A percentile compares a stretch with the other conserved stretches of the same genome.
These are phyloP conservation scores for Podospora fimiseda DNA, from an alignment of 495 filamentous ascomycete species.

Conservation along the genomic window DNA sequence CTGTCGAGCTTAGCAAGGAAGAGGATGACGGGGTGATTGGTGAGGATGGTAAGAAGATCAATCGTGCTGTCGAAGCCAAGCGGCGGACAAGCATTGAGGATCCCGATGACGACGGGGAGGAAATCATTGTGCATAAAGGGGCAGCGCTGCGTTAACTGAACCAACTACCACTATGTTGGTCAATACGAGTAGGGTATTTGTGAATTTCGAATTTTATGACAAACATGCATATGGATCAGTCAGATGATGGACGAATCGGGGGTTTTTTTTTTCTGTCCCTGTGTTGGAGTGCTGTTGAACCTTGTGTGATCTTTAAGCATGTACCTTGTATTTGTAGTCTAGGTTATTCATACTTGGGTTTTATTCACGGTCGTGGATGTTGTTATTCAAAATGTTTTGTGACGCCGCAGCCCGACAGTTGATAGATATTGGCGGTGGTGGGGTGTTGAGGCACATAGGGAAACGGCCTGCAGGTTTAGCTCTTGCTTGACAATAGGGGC, in stretches of 20 bases:
- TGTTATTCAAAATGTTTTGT: neutral
- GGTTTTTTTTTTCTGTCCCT: neutral
- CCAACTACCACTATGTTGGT: neutral
- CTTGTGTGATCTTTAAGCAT: conserved; percentile 1
- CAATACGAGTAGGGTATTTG: too few relatives aligned
- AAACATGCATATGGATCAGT: neutral
- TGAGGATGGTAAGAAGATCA: conserved; percentile 39
- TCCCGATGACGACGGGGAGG: conserved; percentile 43
- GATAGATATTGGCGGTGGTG: too few relatives aligned
- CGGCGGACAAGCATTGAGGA: conserved; percentile 52
- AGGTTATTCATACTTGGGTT: conserved; percentile 7
- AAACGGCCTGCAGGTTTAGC: too few relatives aligned
- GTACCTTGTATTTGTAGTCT: conserved; percentile 18
- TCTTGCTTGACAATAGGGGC: too few relatives aligned
- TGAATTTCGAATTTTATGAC: neutral
- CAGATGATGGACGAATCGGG: neutral
- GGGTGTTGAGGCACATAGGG: too few relatives aligned
- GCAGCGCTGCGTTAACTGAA: conserved; percentile 12
- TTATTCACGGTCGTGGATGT: neutral
- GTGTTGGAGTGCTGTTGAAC: neutral
- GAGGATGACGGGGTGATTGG: conserved; percentile 24
- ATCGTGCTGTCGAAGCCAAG: conserved; percentile 45
- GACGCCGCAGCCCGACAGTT: too few relatives aligned
- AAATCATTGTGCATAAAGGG: conserved; percentile 14
- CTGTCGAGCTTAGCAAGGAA: conserved; percentile 24